Evolutionary conservation across 345 rosid species (phyloP).

Genomic region (Combretum micranthum): DNA sequence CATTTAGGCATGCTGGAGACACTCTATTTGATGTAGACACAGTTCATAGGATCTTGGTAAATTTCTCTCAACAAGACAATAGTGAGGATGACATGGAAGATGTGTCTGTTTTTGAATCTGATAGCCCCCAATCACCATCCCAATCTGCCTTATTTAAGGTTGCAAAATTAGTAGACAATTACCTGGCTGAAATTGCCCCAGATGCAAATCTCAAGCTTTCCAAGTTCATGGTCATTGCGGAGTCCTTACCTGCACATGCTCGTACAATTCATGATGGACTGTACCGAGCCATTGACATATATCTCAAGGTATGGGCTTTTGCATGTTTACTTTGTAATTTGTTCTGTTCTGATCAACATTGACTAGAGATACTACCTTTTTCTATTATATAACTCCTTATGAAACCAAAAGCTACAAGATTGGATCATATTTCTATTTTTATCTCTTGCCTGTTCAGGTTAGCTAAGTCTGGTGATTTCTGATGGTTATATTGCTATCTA

Average conservation of each 20-base stretch:
- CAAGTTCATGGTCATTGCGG: constrained; percentile 83
- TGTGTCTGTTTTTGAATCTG: constrained; percentile 73
- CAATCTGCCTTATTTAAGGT: constrained; percentile 78
- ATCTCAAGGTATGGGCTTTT: constrained; percentile 53
- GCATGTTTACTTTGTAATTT: not conserved
- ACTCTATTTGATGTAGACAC: constrained; percentile 92
- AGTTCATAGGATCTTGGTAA: constrained; percentile 84
- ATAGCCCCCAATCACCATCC: constrained; percentile 75
- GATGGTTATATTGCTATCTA: too few species aligned
- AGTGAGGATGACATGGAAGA: constrained; percentile 83
- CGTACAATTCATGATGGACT: constrained; percentile 83
- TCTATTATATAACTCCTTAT: too few species aligned
- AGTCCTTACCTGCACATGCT: constrained; percentile 82
- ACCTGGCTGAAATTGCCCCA: constrained; percentile 91
- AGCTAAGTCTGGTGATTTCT: too few species aligned
- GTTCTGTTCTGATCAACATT: not conserved
- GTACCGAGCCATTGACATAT: constrained; percentile 86
- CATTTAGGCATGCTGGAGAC: constrained; percentile 74
- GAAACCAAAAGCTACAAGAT: too few species aligned
- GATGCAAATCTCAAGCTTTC: constrained; percentile 87
- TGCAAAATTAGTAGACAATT: constrained; percentile 79
- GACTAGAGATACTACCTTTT: too few species aligned
- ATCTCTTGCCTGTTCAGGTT: too few species aligned
- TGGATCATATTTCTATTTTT: too few species aligned
- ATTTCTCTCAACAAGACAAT: constrained; percentile 89